Evolutionary conservation across 352 stramenopile genomes (phyloP), one percentile per base, ranked within the genome.

Genomic region (Pythium oligandrum): DNA sequence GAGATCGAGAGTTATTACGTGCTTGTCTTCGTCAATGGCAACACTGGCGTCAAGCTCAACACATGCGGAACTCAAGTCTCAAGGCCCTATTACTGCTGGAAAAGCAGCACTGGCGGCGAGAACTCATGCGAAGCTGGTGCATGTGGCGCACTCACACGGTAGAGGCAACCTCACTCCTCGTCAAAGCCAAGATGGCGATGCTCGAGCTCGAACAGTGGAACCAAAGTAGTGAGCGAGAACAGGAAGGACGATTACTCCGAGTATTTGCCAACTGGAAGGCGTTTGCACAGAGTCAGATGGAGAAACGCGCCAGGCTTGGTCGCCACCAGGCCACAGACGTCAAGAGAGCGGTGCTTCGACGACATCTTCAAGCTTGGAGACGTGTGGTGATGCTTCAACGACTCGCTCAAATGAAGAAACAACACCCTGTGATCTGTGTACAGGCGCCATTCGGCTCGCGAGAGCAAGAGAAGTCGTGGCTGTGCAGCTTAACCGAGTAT

Each of bases 371-470:
- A 10, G 46, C 10, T 34, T 60, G 47, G 47, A 39, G 40, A 2
- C n/a, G 8, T 5, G 17, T 42, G 17, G 42, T 53, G 40, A 33
- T 8, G 30, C 33, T 26, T 3, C 3, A 60, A 54, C 34, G 38
- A 44, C 2, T 10, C 3, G 3, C 37, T 10, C 2, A 33, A 0
- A n/a, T 30, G 11, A 17, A 35, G 7, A 51, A 32, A 5, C 42
- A 40, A 12, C 55, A 40, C 1, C 55, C 47, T 2, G 40, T 61
- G 47, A 6, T 61, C 1, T 61, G 47, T 26, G 30, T 61, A 4
- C 38, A 30, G 2, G 26, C 31, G n/a, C 31, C 46, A 34, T 49
- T 49, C 17, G 26, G 26, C 6, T 45, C 53, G 17, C 17, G 17
- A 26, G 17, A 0, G 17, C 17, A 10, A 3, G 40, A 43, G 38